Conservation (phyloP, 202 grass and related monocot species). For the Carex arenaria region DNA sequence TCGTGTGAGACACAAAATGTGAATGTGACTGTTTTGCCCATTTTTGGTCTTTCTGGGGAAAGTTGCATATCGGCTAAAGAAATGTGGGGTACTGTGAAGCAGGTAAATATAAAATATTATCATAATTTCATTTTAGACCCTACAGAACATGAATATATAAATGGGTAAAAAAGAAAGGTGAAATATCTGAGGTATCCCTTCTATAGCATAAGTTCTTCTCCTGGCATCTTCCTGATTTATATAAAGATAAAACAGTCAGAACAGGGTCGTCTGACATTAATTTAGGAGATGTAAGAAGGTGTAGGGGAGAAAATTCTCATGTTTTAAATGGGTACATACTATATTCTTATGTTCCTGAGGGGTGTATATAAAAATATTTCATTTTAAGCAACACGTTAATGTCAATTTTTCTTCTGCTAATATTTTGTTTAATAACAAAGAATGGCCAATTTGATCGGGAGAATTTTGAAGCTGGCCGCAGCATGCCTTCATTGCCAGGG, state of each 20-base stretch:
- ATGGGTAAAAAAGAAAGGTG: neutral
- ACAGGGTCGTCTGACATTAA: neutral
- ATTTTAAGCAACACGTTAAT: neutral
- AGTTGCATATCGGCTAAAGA: constrained; percentile 59
- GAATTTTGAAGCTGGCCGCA: constrained; percentile 62
- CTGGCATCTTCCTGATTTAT: constrained; percentile 1
- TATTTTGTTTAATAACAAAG: constrained; percentile 31
- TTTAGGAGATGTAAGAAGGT: neutral
- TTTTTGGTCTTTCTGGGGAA: constrained; percentile 71
- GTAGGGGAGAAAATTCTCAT: neutral
- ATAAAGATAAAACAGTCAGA: neutral
- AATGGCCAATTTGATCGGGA: constrained; percentile 61
- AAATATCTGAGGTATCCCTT: neutral
- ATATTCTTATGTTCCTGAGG: neutral
- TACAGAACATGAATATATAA: neutral
- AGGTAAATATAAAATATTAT: constrained; percentile 37
- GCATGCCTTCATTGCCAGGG: constrained; percentile 65
- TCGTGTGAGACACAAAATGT: constrained; percentile 92
- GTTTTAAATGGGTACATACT: neutral
- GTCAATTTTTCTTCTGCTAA: neutral
- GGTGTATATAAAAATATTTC: neutral
- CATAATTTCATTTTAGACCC: neutral
- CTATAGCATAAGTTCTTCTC: neutral
- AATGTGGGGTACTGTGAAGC: constrained; percentile 85
- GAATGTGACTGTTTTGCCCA: constrained; percentile 75